Conservation (phyloP, 495 filamentous ascomycete genomes). For the Massariosphaeria phaeospora region DNA sequence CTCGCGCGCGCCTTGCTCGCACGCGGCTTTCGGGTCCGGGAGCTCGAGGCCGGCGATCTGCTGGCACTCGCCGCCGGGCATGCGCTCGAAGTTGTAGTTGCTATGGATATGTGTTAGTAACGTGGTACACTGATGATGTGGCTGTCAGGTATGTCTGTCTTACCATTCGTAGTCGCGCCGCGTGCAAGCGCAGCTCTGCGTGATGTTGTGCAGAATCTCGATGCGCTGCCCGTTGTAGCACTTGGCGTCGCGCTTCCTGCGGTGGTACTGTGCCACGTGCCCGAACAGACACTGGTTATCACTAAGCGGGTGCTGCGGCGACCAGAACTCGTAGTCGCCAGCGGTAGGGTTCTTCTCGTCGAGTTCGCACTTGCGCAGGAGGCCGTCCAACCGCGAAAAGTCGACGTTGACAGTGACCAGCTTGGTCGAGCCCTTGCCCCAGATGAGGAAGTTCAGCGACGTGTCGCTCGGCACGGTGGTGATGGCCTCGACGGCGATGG, state of each 20-base stretch:
- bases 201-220: slow-evolving; percentile 61
- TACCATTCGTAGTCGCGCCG: slow-evolving; percentile 92
- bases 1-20: slow-evolving; percentile 63
- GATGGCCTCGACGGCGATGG: slow-evolving; percentile 68
- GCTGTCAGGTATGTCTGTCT: too few relatives aligned
- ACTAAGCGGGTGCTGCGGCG: slow-evolving; percentile 70
- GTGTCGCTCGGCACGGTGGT: slow-evolving; percentile 85
- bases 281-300: slow-evolving; percentile 78
- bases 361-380: slow-evolving; percentile 62
- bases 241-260: slow-evolving; percentile 65
- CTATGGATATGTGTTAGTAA: slow-evolving; percentile 42
- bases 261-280: slow-evolving; percentile 80
- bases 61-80: slow-evolving; percentile 65
- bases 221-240: slow-evolving; percentile 76
- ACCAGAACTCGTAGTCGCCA: slow-evolving; percentile 74
- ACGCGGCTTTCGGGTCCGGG: slow-evolving; percentile 61
- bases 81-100: slow-evolving; percentile 88
- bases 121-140: not conserved
- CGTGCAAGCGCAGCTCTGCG: slow-evolving; percentile 73
- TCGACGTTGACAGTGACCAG: slow-evolving; percentile 75
- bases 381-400: slow-evolving; percentile 62
- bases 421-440: slow-evolving; percentile 56
- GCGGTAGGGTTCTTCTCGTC: slow-evolving; percentile 57
- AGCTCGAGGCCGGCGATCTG: slow-evolving; percentile 66
- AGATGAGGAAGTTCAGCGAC: slow-evolving; percentile 84